Evolutionary conservation across 2,329 filamentous ascomycete species (phyloP).

Genomic region (Claviceps sorghi): DNA sequence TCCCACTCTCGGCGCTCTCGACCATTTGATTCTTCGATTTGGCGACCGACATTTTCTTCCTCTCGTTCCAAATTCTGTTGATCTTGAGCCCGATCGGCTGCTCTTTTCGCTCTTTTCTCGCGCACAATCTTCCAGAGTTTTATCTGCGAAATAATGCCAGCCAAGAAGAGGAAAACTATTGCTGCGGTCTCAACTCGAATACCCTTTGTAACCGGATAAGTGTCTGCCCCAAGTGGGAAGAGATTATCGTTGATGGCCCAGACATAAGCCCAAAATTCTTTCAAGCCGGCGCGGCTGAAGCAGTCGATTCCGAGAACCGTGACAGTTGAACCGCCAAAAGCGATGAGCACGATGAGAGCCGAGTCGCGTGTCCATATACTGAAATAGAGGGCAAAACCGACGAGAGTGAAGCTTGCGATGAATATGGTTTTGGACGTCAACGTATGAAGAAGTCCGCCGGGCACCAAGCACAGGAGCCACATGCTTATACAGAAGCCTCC

Average conservation of each 20-base stretch:
- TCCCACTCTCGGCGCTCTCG: constrained; percentile 62
- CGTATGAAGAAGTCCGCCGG: constrained; percentile 57
- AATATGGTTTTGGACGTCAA: constrained; percentile 54
- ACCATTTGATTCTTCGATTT: constrained; percentile 46
- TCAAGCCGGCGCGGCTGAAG: constrained; percentile 75
- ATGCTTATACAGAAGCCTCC: constrained; percentile 76
- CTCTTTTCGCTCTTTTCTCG: constrained; percentile 40
- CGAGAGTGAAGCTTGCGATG: constrained; percentile 56
- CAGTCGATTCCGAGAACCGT: constrained; percentile 79
- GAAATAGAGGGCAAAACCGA: constrained; percentile 60
- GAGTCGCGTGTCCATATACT: constrained; percentile 65
- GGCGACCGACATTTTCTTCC: constrained; percentile 56
- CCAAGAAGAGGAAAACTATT: constrained; percentile 57
- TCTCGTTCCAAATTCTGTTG: constrained; percentile 42
- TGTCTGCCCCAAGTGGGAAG: constrained; percentile 62
- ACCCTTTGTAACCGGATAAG: constrained; percentile 74
- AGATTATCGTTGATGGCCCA: constrained; percentile 69
- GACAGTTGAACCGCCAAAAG: constrained; percentile 69
- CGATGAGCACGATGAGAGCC: constrained; percentile 58
- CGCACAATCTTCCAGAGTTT: constrained; percentile 74
- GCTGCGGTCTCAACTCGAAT: constrained; percentile 74
- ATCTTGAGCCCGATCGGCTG: constrained; percentile 32
- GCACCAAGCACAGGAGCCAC: constrained; percentile 73
- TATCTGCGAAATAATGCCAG: constrained; percentile 71
- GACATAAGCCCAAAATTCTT: constrained; percentile 91